phyloP scores from a whole-genome alignment of 768 basidiomycete species.

The Tylopilus sp. region DNA sequence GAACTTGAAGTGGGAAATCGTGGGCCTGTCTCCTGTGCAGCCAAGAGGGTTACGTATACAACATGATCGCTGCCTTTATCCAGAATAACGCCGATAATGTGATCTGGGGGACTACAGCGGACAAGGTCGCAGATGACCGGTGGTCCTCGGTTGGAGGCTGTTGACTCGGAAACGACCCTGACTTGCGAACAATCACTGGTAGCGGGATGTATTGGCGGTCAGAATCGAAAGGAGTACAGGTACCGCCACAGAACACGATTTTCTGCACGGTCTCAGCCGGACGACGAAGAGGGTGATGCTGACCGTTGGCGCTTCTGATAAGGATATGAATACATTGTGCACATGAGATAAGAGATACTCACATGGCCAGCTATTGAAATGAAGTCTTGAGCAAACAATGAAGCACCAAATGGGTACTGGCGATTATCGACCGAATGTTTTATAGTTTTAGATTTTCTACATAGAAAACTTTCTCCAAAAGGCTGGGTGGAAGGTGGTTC shows the following conservation, averaged over 20 bases:
- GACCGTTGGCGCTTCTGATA: conserved; percentile 13
- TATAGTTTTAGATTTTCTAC: background rate
- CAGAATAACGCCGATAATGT: background rate
- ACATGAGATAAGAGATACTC: background rate
- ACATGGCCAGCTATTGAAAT: conserved; percentile 5
- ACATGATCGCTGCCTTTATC: background rate
- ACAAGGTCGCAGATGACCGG: no score
- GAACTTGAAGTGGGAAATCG: background rate
- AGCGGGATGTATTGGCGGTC: no score
- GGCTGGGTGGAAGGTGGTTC: conserved; percentile 34
- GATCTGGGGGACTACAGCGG: background rate
- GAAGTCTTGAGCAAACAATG: conserved; percentile 21
- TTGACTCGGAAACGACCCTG: no score
- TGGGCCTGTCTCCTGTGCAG: background rate
- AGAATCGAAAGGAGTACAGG: no score
- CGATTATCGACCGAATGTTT: background rate
- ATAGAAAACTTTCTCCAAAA: conserved; percentile 41
- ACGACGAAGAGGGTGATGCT: conserved; percentile 5
- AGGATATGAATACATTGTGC: conserved; percentile 4
- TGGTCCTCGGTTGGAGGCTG: no score
- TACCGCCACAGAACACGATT: background rate
- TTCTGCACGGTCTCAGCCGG: background rate
- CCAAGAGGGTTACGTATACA: no score
- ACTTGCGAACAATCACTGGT: no score
- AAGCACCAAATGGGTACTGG: conserved; percentile 1